These are phyloP conservation scores for Sordariomycetes sp. DNA, from an alignment of 2,329 filamentous ascomycete species.

Conservation along the genomic window DNA sequence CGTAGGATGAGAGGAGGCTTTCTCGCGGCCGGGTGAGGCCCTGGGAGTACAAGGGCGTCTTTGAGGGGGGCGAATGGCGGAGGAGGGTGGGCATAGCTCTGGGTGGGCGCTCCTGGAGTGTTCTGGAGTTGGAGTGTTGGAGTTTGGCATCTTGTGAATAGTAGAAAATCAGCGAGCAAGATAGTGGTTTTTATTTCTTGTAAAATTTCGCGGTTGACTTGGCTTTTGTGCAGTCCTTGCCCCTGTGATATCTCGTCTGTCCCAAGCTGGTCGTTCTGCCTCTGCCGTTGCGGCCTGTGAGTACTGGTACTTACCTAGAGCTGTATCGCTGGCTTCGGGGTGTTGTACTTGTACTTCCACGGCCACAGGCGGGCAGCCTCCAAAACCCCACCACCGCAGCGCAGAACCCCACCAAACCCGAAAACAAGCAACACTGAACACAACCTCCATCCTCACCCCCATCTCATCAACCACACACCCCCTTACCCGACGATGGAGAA, in stretches of 20 bases:
- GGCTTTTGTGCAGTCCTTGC: not conserved
- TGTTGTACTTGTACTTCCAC: not conserved
- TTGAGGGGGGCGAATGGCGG: not conserved
- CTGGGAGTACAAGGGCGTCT: not conserved
- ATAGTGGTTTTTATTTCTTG: slow-evolving; percentile 7
- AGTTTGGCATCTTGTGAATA: slow-evolving; percentile 4
- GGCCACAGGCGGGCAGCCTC: not conserved
- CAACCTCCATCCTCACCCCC: not conserved
- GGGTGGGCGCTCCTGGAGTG: not conserved
- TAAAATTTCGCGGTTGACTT: not conserved
- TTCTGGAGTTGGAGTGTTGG: not conserved
- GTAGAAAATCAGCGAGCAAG: not conserved
- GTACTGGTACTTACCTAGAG: not conserved
- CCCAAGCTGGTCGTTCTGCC: not conserved
- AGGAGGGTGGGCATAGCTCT: not conserved
- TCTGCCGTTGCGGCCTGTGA: not conserved
- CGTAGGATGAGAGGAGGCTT: slow-evolving; percentile 17
- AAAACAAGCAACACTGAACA: not conserved
- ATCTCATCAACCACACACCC: not conserved
- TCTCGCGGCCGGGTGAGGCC: not conserved
- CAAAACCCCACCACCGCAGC: not conserved
- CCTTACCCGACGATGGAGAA: slow-evolving; percentile 52
- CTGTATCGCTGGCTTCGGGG: not conserved
- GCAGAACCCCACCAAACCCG: not conserved
- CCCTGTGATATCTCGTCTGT: not conserved